phyloP scores from a whole-genome alignment of 768 basidiomycete genomes.

The Plicaturopsis crispa region DNA sequence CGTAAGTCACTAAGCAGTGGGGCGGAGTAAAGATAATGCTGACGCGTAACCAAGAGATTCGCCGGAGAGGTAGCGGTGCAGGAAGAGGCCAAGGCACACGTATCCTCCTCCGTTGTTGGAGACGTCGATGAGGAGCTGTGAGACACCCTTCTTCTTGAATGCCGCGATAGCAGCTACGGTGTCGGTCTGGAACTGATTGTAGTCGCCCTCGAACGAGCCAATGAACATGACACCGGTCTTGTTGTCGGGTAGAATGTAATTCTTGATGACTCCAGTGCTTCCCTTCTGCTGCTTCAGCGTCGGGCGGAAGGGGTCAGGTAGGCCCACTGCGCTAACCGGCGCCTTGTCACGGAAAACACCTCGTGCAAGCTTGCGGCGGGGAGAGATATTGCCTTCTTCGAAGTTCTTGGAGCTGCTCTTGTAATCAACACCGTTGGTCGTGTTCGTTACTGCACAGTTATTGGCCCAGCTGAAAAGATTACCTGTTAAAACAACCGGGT shows the following conservation, averaged over 20 bases:
- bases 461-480: slow-evolving; percentile 37
- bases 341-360: slow-evolving; percentile 37
- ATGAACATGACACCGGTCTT: slow-evolving; percentile 59
- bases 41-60: slow-evolving; percentile 42
- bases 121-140: slow-evolving; percentile 46
- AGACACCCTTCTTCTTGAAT: slow-evolving; percentile 42
- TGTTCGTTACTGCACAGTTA: slow-evolving; percentile 45
- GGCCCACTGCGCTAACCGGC: slow-evolving; percentile 28
- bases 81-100: slow-evolving; percentile 52
- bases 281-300: slow-evolving; percentile 36
- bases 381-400: slow-evolving; percentile 2
- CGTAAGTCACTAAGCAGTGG: neutral
- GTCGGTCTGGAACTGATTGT: slow-evolving; percentile 44
- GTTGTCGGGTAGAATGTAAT: slow-evolving; percentile 46
- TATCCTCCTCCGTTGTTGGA: slow-evolving; percentile 53
- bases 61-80: slow-evolving; percentile 50
- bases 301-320: slow-evolving; percentile 42
- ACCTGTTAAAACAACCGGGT: slow-evolving; percentile 4
- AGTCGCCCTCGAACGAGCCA: slow-evolving; percentile 47
- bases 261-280: slow-evolving; percentile 45
- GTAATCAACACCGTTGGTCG: slow-evolving; percentile 46
- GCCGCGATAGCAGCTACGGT: slow-evolving; percentile 33
- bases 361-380: slow-evolving; percentile 21
- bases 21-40: slow-evolving; percentile 12
- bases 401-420: slow-evolving; percentile 11